Evolutionary conservation across 768 basidiomycete species (phyloP).

Genomic region (Mycena polygramma): DNA sequence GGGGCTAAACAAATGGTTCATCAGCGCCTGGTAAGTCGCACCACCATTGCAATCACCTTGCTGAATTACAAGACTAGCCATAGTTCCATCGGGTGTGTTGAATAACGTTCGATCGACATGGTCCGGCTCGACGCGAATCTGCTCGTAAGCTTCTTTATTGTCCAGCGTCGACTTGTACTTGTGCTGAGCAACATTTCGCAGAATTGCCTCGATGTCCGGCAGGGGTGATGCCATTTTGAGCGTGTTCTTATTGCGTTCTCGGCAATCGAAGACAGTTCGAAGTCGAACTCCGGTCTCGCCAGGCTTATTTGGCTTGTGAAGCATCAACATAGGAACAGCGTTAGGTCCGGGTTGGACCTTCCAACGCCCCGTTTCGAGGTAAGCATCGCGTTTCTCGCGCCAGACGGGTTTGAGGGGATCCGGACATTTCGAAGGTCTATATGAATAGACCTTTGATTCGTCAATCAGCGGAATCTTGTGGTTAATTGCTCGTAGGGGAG

Average conservation of each 20-base stretch:
- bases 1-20: slow-evolving; percentile 52
- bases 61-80: slow-evolving; percentile 52
- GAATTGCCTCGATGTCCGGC: slow-evolving; percentile 17
- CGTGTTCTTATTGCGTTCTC: not conserved
- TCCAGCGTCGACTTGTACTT: slow-evolving; percentile 47
- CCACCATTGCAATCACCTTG: slow-evolving; percentile 43
- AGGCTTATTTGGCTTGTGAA: slow-evolving; percentile 31
- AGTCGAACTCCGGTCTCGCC: slow-evolving; percentile 20
- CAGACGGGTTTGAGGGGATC: slow-evolving; percentile 37
- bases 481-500: not conserved
- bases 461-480: not conserved
- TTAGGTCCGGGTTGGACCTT: slow-evolving; percentile 16
- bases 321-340: slow-evolving; percentile 45
- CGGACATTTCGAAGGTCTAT: slow-evolving; percentile 42
- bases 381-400: slow-evolving; percentile 36
- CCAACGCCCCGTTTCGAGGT: slow-evolving; percentile 43
- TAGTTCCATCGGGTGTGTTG: slow-evolving; percentile 56
- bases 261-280: slow-evolving; percentile 34
- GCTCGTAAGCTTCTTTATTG: slow-evolving; percentile 56
- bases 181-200: slow-evolving; percentile 31
- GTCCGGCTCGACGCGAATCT: slow-evolving; percentile 47
- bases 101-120: slow-evolving; percentile 45
- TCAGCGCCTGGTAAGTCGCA: slow-evolving; percentile 57
- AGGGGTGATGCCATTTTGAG: no score
- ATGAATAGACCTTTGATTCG: slow-evolving; percentile 35